Percentiles rank a stretch among this genome's conserved stretches.
Evolutionary conservation across 441 rosid species (phyloP).

Genomic region (Omphalea diandra): DNA sequence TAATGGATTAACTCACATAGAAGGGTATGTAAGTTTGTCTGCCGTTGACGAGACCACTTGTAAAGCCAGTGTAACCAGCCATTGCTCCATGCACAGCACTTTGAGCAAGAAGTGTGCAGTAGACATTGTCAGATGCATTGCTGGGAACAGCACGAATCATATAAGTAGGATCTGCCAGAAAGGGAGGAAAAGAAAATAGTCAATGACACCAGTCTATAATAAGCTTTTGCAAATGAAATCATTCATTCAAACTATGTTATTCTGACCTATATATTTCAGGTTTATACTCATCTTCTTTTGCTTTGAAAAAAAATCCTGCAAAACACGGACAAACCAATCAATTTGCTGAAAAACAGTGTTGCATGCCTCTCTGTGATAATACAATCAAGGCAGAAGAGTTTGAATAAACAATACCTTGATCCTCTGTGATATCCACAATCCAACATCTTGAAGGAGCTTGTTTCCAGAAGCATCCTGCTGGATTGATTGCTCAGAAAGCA

Average conservation of each 20-base stretch:
- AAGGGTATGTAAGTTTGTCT: slow-evolving; percentile 94
- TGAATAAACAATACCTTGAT: slow-evolving; percentile 55
- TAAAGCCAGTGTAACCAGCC: slow-evolving; percentile 99
- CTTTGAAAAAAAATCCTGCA: slow-evolving; percentile 70
- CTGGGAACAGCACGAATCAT: slow-evolving; percentile 97
- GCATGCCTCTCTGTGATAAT: not conserved
- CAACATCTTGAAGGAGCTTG: slow-evolving; percentile 87
- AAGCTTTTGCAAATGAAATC: slow-evolving; percentile 2
- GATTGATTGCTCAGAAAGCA: slow-evolving; percentile 48
- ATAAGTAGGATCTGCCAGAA: slow-evolving; percentile 82
- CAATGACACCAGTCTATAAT: slow-evolving; percentile 8
- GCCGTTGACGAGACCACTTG: slow-evolving; percentile 88
- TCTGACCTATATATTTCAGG: slow-evolving; percentile 85
- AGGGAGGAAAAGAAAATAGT: slow-evolving; percentile 6
- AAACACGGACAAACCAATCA: slow-evolving; percentile 10
- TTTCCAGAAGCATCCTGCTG: slow-evolving; percentile 91
- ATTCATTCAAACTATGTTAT: not conserved
- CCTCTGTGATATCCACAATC: slow-evolving; percentile 73
- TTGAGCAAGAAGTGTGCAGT: slow-evolving; percentile 99
- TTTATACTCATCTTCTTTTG: slow-evolving; percentile 57
- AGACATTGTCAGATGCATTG: slow-evolving; percentile 94
- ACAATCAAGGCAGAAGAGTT: not conserved
- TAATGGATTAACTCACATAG: slow-evolving; percentile 74
- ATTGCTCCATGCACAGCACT: slow-evolving; percentile 95
- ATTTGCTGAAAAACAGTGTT: not conserved